A percentile compares a stretch with the other conserved stretches of the same genome.
These are phyloP conservation scores for Trichoderma asperellum DNA, from an alignment of 2,329 filamentous ascomycete species.

Conservation along the genomic window DNA sequence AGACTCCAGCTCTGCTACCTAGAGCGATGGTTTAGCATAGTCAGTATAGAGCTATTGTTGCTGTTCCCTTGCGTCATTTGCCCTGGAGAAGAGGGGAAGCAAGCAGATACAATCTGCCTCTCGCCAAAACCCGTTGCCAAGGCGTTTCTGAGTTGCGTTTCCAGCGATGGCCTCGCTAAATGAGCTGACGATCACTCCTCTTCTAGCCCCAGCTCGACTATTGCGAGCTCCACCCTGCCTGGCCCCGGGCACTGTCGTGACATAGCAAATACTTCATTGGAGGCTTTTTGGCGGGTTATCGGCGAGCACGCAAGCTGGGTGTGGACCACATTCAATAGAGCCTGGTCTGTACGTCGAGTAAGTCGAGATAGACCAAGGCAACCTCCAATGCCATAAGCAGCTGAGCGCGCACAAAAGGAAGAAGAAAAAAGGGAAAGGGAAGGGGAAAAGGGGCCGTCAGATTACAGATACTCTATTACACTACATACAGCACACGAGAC, in stretches of 20 bases:
- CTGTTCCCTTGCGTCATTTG: background rate
- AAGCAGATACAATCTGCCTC: background rate
- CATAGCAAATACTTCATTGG: slow-evolving; percentile 7
- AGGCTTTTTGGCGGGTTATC: slow-evolving; percentile 4
- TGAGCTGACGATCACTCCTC: slow-evolving; percentile 25
- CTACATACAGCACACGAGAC: background rate
- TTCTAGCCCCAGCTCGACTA: slow-evolving; percentile 19
- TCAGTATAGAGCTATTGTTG: background rate
- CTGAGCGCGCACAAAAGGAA: background rate
- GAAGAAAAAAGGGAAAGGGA: too few relatives aligned
- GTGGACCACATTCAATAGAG: background rate
- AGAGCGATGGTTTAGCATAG: background rate
- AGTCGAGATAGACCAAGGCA: background rate
- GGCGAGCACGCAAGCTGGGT: slow-evolving; percentile 17
- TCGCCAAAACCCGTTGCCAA: background rate
- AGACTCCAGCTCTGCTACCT: background rate
- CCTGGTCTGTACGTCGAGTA: background rate
- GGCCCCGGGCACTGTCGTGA: background rate
- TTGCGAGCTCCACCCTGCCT: slow-evolving; percentile 13
- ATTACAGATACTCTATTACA: background rate
- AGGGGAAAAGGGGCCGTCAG: background rate
- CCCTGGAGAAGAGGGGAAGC: background rate
- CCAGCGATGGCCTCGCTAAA: slow-evolving; percentile 4
- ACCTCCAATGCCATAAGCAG: slow-evolving; percentile 2
- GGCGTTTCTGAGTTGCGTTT: background rate